Evolutionary conservation across 495 filamentous ascomycete species (phyloP).

Genomic region (Cladorrhinum samala): DNA sequence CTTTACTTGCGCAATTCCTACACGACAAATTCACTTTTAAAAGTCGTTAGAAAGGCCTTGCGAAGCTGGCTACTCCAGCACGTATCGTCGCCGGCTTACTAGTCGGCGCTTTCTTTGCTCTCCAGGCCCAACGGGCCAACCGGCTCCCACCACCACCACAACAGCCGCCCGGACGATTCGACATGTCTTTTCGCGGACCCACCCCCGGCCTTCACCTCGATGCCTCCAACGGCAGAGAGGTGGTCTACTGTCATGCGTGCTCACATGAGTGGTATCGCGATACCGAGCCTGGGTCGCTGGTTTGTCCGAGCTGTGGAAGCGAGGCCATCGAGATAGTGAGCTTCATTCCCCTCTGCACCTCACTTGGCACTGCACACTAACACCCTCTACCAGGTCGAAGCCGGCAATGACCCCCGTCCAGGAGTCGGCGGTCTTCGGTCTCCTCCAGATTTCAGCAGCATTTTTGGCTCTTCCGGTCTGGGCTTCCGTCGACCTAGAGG

Average conservation of each 20-base stretch:
- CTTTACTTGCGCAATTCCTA: no score
- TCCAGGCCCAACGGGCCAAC: background rate
- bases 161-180: constrained; percentile 29
- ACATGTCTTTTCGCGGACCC: constrained; percentile 27
- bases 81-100: constrained; percentile 3
- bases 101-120: constrained; percentile 5
- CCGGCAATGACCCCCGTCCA: constrained; percentile 35
- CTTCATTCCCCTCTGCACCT: constrained; percentile 16
- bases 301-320: constrained; percentile 70
- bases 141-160: constrained; percentile 17
- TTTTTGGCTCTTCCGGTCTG: constrained; percentile 18
- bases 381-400: constrained; percentile 27
- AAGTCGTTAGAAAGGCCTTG: no score
- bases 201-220: constrained; percentile 29
- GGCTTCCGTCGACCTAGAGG: constrained; percentile 34
- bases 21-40: no score
- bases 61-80: constrained; percentile 7
- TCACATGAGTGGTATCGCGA: constrained; percentile 70
- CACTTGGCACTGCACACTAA: constrained; percentile 25
- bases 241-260: constrained; percentile 80
- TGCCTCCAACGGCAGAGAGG: constrained; percentile 47
- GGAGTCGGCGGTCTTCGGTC: constrained; percentile 26
- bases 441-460: constrained; percentile 8
- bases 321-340: constrained; percentile 81
- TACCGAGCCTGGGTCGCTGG: constrained; percentile 59